Percentiles rank a stretch among this genome's conserved stretches.
These are phyloP conservation scores for Brassica carinata DNA, from an alignment of 345 rosid genomes.

Conservation along the genomic window DNA sequence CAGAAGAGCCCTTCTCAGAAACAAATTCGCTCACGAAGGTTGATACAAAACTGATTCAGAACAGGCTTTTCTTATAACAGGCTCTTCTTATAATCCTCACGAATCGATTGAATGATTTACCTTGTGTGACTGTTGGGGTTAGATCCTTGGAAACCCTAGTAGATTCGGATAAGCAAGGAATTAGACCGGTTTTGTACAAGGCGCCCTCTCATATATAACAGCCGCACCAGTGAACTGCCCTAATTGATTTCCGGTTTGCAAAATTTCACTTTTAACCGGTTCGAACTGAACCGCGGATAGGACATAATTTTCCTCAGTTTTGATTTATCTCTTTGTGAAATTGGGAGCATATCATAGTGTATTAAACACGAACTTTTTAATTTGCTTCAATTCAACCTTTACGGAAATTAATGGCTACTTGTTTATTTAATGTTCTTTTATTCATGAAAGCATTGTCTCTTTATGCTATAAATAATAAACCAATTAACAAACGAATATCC, in stretches of 20 bases:
- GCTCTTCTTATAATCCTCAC: not conserved
- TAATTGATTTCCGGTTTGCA: slow-evolving; percentile 46
- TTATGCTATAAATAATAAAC: not conserved
- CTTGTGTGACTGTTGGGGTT: slow-evolving; percentile 26
- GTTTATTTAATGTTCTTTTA: not conserved
- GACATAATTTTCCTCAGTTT: not conserved
- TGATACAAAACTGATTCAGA: not conserved
- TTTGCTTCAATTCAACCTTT: not conserved
- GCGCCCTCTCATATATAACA: slow-evolving; percentile 47
- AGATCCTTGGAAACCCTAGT: slow-evolving; percentile 32
- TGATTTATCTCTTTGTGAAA: not conserved
- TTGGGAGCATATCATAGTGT: not conserved
- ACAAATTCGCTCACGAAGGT: not conserved
- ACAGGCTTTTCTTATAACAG: not conserved
- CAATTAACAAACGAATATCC: not conserved
- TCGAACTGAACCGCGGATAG: slow-evolving; percentile 1
- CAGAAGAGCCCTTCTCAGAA: not conserved
- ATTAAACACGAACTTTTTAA: not conserved
- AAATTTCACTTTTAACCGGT: not conserved
- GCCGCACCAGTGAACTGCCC: slow-evolving; percentile 52
- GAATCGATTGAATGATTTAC: slow-evolving; percentile 21
- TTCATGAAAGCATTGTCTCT: not conserved
- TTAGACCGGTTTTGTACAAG: slow-evolving; percentile 16
- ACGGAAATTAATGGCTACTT: not conserved
- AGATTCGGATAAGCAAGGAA: slow-evolving; percentile 24